Percentiles rank a stretch among this genome's conserved stretches.
These are phyloP conservation scores for Symbiodinium natans DNA, from an alignment of 73 alveolate species.

Conservation along the genomic window DNA sequence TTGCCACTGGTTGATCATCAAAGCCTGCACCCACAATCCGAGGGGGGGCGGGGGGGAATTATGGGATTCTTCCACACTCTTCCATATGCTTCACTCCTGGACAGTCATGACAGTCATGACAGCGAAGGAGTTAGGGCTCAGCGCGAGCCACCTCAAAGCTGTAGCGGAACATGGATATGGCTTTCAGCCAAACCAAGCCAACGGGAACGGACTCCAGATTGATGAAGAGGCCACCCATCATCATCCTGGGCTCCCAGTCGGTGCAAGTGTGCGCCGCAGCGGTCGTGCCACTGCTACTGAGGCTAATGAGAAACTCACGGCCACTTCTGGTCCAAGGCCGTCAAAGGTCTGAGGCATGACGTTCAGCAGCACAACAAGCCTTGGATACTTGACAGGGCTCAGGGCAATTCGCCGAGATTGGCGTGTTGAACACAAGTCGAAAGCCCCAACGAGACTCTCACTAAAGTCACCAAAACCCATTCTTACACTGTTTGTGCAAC, in stretches of 20 bases:
- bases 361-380: constrained; percentile 82
- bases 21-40: constrained; percentile 10
- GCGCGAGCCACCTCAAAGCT: constrained; percentile 33
- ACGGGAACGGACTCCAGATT: constrained; percentile 50
- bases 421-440: too few species aligned
- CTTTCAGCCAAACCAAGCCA: constrained; percentile 63
- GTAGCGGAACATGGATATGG: constrained; percentile 76
- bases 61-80: too few species aligned
- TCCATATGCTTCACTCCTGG: not conserved
- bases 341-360: constrained; percentile 75
- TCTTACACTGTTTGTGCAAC: too few species aligned
- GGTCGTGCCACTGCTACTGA: too few species aligned
- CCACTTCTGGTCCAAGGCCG: too few species aligned
- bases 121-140: not conserved
- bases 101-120: not conserved
- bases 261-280: not conserved
- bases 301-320: too few species aligned
- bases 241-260: not conserved
- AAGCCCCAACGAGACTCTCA: too few species aligned
- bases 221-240: constrained; percentile 28
- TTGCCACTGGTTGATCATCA: constrained; percentile 89
- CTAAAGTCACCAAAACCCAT: too few species aligned
- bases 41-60: too few species aligned
- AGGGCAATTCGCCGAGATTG: too few species aligned
- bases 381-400: not conserved